phyloP scores from a whole-genome alignment of 1,284 basidiomycete species.

The Volvariella volvacea region DNA sequence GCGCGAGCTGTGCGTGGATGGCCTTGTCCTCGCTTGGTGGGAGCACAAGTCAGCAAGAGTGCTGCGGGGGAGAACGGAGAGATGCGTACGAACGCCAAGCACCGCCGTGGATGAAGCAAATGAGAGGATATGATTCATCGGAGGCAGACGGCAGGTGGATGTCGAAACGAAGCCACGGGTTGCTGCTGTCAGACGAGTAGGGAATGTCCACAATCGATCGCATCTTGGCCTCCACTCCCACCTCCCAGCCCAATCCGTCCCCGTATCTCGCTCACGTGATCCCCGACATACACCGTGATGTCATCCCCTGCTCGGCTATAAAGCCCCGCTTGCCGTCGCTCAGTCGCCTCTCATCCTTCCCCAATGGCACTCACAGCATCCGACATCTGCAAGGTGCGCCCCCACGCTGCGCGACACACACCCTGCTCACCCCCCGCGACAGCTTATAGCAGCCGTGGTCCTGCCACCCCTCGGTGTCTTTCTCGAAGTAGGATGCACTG shows the following conservation, averaged over 20 bases:
- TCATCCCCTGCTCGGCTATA: slow-evolving; percentile 6
- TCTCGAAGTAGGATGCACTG: slow-evolving; percentile 68
- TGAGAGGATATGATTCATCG: slow-evolving; percentile 19
- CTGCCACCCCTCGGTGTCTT: slow-evolving; percentile 77
- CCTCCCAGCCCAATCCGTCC: no score
- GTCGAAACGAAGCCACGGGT: slow-evolving; percentile 40
- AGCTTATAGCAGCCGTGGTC: slow-evolving; percentile 61
- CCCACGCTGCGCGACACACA: background rate
- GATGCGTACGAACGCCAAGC: slow-evolving; percentile 66
- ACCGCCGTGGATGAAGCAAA: slow-evolving; percentile 72
- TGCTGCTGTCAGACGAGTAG: slow-evolving; percentile 25
- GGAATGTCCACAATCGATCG: slow-evolving; percentile 29
- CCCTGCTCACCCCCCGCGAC: slow-evolving; percentile 4
- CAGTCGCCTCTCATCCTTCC: slow-evolving; percentile 12
- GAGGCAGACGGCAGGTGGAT: slow-evolving; percentile 29
- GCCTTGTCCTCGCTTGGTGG: slow-evolving; percentile 62
- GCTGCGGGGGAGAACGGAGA: slow-evolving; percentile 1
- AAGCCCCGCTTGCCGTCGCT: background rate
- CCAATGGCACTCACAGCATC: slow-evolving; percentile 66
- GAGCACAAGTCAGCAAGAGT: slow-evolving; percentile 6
- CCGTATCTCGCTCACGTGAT: background rate
- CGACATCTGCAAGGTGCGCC: slow-evolving; percentile 66
- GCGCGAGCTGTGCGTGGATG: slow-evolving; percentile 49
- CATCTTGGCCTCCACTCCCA: background rate
- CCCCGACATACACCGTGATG: background rate